phyloP scores from a whole-genome alignment of 805 yeast genomes.

The Nakazawaea ernobii region DNA sequence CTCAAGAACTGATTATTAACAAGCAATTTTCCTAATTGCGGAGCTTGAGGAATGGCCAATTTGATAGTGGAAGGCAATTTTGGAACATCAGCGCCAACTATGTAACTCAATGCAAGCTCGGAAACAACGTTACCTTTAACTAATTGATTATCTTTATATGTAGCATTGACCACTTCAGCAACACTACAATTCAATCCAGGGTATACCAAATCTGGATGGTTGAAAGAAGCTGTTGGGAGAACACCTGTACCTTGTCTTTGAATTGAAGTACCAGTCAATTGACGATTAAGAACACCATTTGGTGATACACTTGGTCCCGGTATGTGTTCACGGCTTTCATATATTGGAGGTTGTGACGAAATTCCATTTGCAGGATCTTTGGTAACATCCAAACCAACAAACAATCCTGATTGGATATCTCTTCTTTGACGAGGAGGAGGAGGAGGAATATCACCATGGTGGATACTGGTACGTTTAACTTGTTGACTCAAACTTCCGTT shows the following conservation, averaged over 20 bases:
- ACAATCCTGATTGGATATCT: constrained; percentile 40
- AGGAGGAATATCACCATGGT: constrained; percentile 20
- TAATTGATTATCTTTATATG: constrained; percentile 61
- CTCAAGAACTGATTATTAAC: constrained; percentile 52
- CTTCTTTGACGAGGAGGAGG: constrained; percentile 32
- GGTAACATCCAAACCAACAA: constrained; percentile 37
- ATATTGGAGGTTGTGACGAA: constrained; percentile 15
- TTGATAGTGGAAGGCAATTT: constrained; percentile 27
- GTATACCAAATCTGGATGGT: constrained; percentile 43
- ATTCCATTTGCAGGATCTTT: constrained; percentile 6
- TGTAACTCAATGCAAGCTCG: constrained; percentile 78
- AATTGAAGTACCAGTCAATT: constrained; percentile 35
- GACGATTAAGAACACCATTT: constrained; percentile 29
- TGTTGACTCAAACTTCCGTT: constrained; percentile 1
- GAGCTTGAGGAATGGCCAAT: constrained; percentile 35
- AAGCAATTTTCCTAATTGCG: constrained; percentile 37
- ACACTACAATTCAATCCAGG: constrained; percentile 78
- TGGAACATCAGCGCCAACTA: constrained; percentile 23
- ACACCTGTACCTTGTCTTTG: constrained; percentile 25
- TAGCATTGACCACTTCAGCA: constrained; percentile 80
- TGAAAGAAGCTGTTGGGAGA: constrained; percentile 24
- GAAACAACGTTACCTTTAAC: constrained; percentile 65
- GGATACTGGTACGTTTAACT: not conserved
- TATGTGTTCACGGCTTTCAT: constrained; percentile 11
- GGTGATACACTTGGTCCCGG: not conserved